These are phyloP conservation scores for Pestalotiopsis sp. DNA, from an alignment of 2,329 filamentous ascomycete species.

Conservation along the genomic window DNA sequence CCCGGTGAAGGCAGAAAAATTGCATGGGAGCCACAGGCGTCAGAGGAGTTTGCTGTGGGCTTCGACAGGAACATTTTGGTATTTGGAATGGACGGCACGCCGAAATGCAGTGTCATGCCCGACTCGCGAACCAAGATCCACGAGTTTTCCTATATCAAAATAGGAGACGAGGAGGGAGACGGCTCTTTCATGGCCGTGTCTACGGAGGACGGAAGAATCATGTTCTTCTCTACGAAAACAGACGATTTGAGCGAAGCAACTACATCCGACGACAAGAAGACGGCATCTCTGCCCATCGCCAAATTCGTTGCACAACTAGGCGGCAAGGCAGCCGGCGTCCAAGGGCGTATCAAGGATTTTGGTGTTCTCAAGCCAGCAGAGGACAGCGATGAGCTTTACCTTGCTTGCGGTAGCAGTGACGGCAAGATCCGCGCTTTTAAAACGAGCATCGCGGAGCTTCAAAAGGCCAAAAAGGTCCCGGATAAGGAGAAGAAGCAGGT, in stretches of 20 bases:
- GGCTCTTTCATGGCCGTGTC: conserved; percentile 69
- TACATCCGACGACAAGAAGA: conserved; percentile 41
- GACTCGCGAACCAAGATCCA: conserved; percentile 77
- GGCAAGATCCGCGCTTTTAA: conserved; percentile 81
- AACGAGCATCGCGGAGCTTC: conserved; percentile 46
- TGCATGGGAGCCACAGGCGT: conserved; percentile 68
- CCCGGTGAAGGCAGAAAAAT: conserved; percentile 83
- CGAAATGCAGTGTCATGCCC: conserved; percentile 72
- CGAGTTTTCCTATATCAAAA: conserved; percentile 70
- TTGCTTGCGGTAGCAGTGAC: conserved; percentile 81
- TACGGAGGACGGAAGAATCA: conserved; percentile 84
- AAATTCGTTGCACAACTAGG: conserved; percentile 76
- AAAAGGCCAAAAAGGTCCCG: conserved; percentile 26
- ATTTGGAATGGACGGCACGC: conserved; percentile 85
- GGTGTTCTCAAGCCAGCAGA: conserved; percentile 53
- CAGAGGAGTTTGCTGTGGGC: conserved; percentile 80
- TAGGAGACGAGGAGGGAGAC: conserved; percentile 52
- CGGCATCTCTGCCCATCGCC: conserved; percentile 51
- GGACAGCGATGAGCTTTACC: conserved; percentile 44
- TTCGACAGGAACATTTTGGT: conserved; percentile 85
- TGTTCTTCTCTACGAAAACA: conserved; percentile 74
- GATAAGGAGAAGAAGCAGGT: conserved; percentile 38
- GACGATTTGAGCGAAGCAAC: conserved; percentile 42
- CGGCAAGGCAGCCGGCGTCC: conserved; percentile 66
- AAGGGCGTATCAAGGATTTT: conserved; percentile 86